Evolutionary conservation across 805 yeast species (phyloP), one percentile per base, ranked within the genome.

Genomic region (Starmerella asiatica): DNA sequence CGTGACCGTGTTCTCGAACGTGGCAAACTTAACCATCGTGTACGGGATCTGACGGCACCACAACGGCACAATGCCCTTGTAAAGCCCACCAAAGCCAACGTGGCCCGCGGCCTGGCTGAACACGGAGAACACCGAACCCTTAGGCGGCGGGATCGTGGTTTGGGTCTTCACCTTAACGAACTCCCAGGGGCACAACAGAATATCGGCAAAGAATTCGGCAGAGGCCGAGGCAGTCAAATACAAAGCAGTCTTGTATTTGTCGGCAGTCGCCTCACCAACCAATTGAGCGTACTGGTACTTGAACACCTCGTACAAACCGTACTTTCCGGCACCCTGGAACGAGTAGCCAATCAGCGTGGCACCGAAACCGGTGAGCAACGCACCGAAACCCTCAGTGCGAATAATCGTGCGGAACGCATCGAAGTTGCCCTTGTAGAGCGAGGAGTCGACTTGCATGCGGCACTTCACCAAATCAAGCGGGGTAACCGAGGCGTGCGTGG

Each of bases 1-100:
- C 55, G 78, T 84, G 24, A 88, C 96, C 38, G 86, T 80, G 58
- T 75, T 80, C 66, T 88, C 98, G 64, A 91, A 88, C 20, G 93
- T 72, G 7, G 96, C 88, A 61, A 88, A 91, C 64, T 91, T 88
- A 46, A 81, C 93, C 95, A 88, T 86, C 21, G 97, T 88, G 67
- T 88, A 88, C n/a, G 97, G 98, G 53, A 88, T 80, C 64, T 88
- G 98, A 67, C 97, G 79, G 43, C 76, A 73, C 97, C 97, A 91
- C 49, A 88, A 68, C 12, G 98, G 97, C 8, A 75, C 78, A 39
- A 88, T 63, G 39, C 97, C 97, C 56, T 81, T 79, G 67, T 86
- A 88, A 37, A 88, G 67, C 2, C 84, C 82, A 18, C 65, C 74
- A 39, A 79, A 46, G 12, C 94, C 93, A 56, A 78, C 91, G 15